Base-by-base conservation (phyloP, 768 basidiomycete species). In the Tubosaeta sp. region DNA sequence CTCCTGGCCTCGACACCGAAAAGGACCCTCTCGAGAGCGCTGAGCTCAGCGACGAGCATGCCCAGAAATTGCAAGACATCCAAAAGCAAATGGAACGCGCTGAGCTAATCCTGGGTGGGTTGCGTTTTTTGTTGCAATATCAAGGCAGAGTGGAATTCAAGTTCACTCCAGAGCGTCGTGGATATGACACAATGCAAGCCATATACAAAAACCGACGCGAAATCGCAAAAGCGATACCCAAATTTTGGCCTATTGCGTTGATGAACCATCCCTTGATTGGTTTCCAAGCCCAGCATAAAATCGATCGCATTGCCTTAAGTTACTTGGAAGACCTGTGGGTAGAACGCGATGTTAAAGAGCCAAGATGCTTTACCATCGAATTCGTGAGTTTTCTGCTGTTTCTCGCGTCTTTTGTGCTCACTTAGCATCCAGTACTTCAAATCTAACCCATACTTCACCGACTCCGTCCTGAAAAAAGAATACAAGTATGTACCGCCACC, bases 241-340 rank as follows among this genome's bases (percentile, higher is more conserved):
- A 85, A 65, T 92, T 92, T 73, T 93, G 91, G 91, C 81, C 87
- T n/a, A 79, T 87, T 55, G 87, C 90, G 39, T 74, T 93, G 61
- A 80, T 89, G 81, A 88, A 90, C 73, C 74, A 89, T 70, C 59
- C 65, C 44, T 60, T 83, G 58, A 72, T 91, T 65, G 75, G 80
- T 34, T 73, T 85, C 59, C 81, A 85, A 66, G 77, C 77, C 31
- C 85, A 86, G 64, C 88, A 90, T 66, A 78, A 74, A 48, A 78
- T 84, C 17, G 94, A 97, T 71, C 82, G 86, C 66, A 76, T 83
- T 56, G 93, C 93, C 12, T 70, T 97, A 71, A 84, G 80, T 67
- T 90, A 86, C 67, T 74, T 95, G 53, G 86, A 91, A 64, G 91
- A 95, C 61, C 59, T 97, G 19, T 94, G 92, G 88, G 74, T 95